Evolutionary conservation across 2,329 filamentous ascomycete genomes (phyloP), one percentile per base, ranked within the genome.

Genomic region (Raffaelea albimanens): DNA sequence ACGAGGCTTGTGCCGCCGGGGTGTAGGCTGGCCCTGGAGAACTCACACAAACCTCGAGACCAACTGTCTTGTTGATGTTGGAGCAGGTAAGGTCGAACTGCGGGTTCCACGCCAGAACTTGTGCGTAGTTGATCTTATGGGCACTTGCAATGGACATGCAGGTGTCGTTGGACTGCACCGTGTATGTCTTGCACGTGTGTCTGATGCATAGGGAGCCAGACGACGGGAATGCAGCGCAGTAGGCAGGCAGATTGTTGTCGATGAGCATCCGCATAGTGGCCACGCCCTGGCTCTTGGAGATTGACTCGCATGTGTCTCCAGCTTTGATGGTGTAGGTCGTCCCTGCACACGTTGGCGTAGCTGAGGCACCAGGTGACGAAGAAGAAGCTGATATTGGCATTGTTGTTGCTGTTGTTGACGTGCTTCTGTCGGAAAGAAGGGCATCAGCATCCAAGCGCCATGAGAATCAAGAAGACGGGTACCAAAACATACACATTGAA

Each of bases 271-370:
- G 20, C 8, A 14, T n/a, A 14, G 33, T 36, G 20, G 31, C 43
- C 19, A 44, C 31, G 20, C 11, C n/a, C 11, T 44, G 20, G 43
- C 19, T 22, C 19, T 36, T 23, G 19, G 43, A 20, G 19, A 39
- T 38, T 14, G 43, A 38, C 31, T 39, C 18, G 43, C 43, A 44
- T 13, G 31, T 38, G 34, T 44, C 43, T 11, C 43, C 43, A 16
- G 31, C 22, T 20, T 25, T 10, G 11, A 44, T 20, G 13, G 43
- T 39, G 31, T 44, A 44, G 5, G 31, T 44, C 19, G 20, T 38
- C 8, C 43, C 43, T 11, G 43, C 25, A 23, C 22, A 42, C 13
- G 21, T 13, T 23, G 40, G 40, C 40, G 5, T 22, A 29, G 40
- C 40, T 16, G 13, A 23, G 18, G 8, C 14, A 13, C 14, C 20